Conservation (phyloP, 1,139 yeast species). For the Pichia inconspicua region DNA sequence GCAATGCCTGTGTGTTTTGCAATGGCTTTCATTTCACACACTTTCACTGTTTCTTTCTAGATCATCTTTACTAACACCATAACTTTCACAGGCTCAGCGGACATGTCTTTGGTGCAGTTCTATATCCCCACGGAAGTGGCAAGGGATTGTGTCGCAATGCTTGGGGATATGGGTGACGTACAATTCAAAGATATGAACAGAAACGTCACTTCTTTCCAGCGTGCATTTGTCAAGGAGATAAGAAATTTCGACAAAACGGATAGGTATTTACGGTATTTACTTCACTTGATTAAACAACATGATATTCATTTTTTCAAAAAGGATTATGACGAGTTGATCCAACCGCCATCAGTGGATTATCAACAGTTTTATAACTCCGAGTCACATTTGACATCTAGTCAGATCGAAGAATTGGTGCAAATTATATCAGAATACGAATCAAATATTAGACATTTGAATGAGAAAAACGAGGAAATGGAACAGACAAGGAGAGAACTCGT, state of each 20-base stretch:
- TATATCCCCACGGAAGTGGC: slow-evolving; percentile 89
- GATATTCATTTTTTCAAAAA: slow-evolving; percentile 19
- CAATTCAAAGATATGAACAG: slow-evolving; percentile 88
- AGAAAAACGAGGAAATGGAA: slow-evolving; percentile 34
- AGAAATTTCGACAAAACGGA: slow-evolving; percentile 58
- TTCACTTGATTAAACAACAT: slow-evolving; percentile 25
- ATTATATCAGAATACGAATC: slow-evolving; percentile 35
- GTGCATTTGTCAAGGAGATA: slow-evolving; percentile 78
- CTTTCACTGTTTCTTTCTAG: too few species aligned
- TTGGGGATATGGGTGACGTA: slow-evolving; percentile 76
- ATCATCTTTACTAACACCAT: background rate
- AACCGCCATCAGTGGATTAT: slow-evolving; percentile 15
- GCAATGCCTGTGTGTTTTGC: background rate
- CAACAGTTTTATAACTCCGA: slow-evolving; percentile 10
- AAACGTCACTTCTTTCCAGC: slow-evolving; percentile 71
- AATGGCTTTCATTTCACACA: background rate
- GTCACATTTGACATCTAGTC: slow-evolving; percentile 27
- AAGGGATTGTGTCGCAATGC: slow-evolving; percentile 71
- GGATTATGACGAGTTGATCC: slow-evolving; percentile 21
- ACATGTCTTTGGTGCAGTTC: slow-evolving; percentile 87
- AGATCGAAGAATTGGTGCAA: slow-evolving; percentile 36
- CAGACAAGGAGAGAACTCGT: slow-evolving; percentile 30
- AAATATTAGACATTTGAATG: slow-evolving; percentile 38
- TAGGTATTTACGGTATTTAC: slow-evolving; percentile 43
- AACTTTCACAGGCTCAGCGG: slow-evolving; percentile 60